These are phyloP conservation scores for Misopates orontium DNA, from an alignment of 257 asterid genomes.

Conservation along the genomic window DNA sequence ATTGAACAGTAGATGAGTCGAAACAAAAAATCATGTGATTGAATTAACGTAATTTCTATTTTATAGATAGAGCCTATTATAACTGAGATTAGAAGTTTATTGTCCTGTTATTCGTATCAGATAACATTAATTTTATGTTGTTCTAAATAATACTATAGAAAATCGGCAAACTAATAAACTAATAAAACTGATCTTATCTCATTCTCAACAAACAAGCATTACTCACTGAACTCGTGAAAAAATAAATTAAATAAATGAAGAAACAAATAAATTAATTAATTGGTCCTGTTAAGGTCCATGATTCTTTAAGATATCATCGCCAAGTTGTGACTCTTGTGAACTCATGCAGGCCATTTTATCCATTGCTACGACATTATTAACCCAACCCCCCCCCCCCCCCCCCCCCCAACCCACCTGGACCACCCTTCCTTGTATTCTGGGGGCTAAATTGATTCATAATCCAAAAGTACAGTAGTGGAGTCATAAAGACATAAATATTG, in stretches of 20 bases:
- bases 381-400: no score
- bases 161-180: no score
- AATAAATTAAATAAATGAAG: not conserved
- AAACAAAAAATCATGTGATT: no score
- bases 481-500: not conserved
- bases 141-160: no score
- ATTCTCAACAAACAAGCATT: not conserved
- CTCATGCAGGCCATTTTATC: conserved; percentile 14
- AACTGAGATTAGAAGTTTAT: no score
- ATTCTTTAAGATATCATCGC: conserved; percentile 18
- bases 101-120: no score
- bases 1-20: no score
- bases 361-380: not conserved
- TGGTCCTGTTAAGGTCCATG: not conserved
- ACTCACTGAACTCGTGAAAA: not conserved
- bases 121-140: no score
- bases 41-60: no score
- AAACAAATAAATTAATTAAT: not conserved
- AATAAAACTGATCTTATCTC: not conserved
- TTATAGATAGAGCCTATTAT: no score
- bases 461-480: not conserved
- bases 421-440: conserved; percentile 28
- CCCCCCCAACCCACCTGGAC: conserved; percentile 11
- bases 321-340: conserved; percentile 28
- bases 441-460: conserved; percentile 10